Base-by-base conservation (phyloP, 2,329 filamentous ascomycete species). In the Monilinia fructicola region DNA sequence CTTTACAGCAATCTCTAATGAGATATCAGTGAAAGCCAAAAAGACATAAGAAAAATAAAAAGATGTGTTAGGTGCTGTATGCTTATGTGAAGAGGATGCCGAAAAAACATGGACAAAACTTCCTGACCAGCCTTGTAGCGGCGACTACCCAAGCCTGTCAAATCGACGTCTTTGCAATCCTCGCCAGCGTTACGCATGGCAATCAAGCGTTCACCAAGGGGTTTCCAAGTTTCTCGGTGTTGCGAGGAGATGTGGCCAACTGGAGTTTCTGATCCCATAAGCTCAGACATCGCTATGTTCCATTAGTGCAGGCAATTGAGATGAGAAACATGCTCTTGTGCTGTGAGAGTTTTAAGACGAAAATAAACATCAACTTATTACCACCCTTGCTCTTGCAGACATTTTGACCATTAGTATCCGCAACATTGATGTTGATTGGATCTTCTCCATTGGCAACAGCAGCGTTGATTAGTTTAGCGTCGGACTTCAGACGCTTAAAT, bases 401-500 rank as follows among this genome's bases (percentile, higher is more conserved):
- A 31, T 52, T 18, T n/a, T 31, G 54, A 31, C 68, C 69, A 46
- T 65, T 53, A 3, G 64, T 56, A 23, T 68, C 71, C 23, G 70
- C 73, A 54, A 76, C 73, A 3, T 60, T 54, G 28, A 80, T 64
- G 7, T 74, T 71, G 46, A 76, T 77, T 4, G 78, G 78, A 68
- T 80, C 78, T 58, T 75, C 67, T 16, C 73, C 73, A 6, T 71
- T 65, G 4, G 61, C 60, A n/a, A 78, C 46, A 26, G 72, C 77
- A 31, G 71, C 63, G 26, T 72, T 72, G 64, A 80, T 78, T 65
- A 76, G 67, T 67, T 77, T 78, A 9, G 76, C 77, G 54, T 80
- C 75, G 54, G 75, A 72, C 71, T 79, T 80, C 69, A 80, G 72
- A 18, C 75, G 74, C n/a, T 78, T 76, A 53, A 80, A 73, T 48